Base-by-base conservation (phyloP, 108 stramenopile species). In the Fragilaria crotonensis region DNA sequence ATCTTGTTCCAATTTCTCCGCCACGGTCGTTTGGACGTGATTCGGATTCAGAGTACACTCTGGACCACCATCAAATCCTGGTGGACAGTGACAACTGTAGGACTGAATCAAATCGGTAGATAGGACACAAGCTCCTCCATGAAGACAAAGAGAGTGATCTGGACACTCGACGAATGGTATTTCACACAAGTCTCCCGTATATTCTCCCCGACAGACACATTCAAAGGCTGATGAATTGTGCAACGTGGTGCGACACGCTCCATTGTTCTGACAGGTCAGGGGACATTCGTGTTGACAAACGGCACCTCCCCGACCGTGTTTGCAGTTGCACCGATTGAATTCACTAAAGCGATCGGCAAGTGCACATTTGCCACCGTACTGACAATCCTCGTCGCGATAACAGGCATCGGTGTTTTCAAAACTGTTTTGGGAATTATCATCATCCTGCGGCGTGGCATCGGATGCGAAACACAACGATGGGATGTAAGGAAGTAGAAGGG, bases 161-260 rank as follows among this genome's bases (percentile, higher is more conserved):
- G 54, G 54, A 52, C 70, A 71, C 5, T 49, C 44, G 5, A 32
- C 31, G 26, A 53, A 72, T 7, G 71, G 71, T 11, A 62, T 45
- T 41, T 72, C 60, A 30, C 71, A 72, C 25, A 51, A 25, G n/a
- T 44, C 23, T 3, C 71, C 71, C 0, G 54, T 62, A 30, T 41
- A 72, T 28, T 72, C 23, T 33, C 60, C 71, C 2, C 22, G 19
- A 50, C 71, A 72, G 46, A 57, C 55, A 51, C 71, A 72, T 0
- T 33, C 33, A 29, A 55, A 66, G 19, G 11, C 0, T 0, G 50
- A 31, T 1, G 51, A 56, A 2, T 33, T 49, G 22, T 46, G n/a
- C 11, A 48, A 41, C 1, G 9, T 19, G 25, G 30, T 9, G 11
- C 32, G 62, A 33, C 71, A 72, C 26, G 30, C 31, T 7, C 65